Percentiles rank a stretch among this genome's conserved stretches.
phyloP scores from a whole-genome alignment of 2,329 filamentous ascomycete genomes.

The Verticillium albo-atrum region DNA sequence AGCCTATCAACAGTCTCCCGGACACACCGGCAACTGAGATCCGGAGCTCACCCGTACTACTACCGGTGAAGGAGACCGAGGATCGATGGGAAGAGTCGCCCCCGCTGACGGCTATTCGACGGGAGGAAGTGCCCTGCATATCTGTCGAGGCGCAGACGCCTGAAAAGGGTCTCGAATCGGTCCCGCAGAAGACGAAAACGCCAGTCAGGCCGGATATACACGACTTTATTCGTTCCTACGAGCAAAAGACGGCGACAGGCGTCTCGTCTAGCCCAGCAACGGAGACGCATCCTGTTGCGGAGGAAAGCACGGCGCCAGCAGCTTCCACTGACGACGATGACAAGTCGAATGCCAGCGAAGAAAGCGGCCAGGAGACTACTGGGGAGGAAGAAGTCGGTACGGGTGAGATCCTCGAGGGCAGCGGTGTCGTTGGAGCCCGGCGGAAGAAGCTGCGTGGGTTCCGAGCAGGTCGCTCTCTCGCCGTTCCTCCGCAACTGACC shows the following conservation, averaged over 20 bases:
- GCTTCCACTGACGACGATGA: background rate
- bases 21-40: background rate
- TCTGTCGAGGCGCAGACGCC: background rate
- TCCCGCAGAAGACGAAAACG: background rate
- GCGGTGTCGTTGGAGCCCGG: slow-evolving; percentile 21
- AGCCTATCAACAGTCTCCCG: background rate
- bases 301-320: background rate
- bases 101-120: background rate
- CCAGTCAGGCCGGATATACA: background rate
- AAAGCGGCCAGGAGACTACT: background rate
- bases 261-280: background rate
- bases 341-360: background rate
- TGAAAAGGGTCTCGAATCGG: background rate
- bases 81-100: background rate
- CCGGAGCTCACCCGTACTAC: background rate
- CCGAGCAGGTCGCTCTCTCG: slow-evolving; percentile 20
- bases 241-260: slow-evolving; percentile 9
- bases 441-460: slow-evolving; percentile 24
- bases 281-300: background rate
- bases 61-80: background rate
- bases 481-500: slow-evolving; percentile 22
- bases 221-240: slow-evolving; percentile 11
- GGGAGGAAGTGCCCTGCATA: background rate
- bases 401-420: slow-evolving; percentile 25
- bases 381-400: background rate